phyloP scores from a whole-genome alignment of 148 eudicot species.

The Chenopodium suecicum region DNA sequence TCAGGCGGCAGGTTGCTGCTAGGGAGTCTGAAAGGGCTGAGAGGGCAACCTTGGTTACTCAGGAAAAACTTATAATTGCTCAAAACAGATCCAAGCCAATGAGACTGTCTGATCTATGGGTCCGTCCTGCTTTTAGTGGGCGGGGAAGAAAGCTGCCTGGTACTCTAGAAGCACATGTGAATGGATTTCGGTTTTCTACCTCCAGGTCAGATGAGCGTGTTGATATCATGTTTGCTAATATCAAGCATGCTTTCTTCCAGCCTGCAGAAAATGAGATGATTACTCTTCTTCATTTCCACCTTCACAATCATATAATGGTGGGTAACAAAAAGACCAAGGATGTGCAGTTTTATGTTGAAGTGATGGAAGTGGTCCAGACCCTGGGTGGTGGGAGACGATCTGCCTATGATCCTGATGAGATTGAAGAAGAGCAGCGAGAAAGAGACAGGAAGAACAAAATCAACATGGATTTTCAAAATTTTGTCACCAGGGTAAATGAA shows the following conservation, averaged over 20 bases:
- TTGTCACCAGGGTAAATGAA: conserved; percentile 88
- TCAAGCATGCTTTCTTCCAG: conserved; percentile 95
- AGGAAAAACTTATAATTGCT: conserved; percentile 74
- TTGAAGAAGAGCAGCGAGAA: conserved; percentile 95
- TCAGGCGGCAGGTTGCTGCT: conserved; percentile 64
- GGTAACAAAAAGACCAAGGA: conserved; percentile 95
- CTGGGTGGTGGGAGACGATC: conserved; percentile 90
- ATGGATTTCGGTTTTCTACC: conserved; percentile 84
- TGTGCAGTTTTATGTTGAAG: conserved; percentile 91
- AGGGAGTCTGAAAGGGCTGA: conserved; percentile 97
- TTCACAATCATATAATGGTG: conserved; percentile 93
- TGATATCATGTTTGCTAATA: conserved; percentile 68
- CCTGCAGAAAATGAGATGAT: conserved; percentile 98
- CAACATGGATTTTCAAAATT: conserved; percentile 77
- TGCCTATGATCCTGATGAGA: conserved; percentile 94
- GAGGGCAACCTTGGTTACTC: conserved; percentile 86
- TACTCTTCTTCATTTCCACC: conserved; percentile 83
- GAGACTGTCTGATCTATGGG: conserved; percentile 67
- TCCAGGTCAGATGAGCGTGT: conserved; percentile 78
- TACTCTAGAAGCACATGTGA: conserved; percentile 71
- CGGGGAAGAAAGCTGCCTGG: conserved; percentile 77
- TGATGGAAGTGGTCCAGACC: conserved; percentile 94
- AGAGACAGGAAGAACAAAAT: conserved; percentile 88
- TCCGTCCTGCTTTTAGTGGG: conserved; percentile 83
- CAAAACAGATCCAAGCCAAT: conserved; percentile 79